A percentile compares a stretch with the other conserved stretches of the same genome.
These are phyloP conservation scores for Lactarius sp. DNA, from an alignment of 768 basidiomycete genomes.

Conservation along the genomic window DNA sequence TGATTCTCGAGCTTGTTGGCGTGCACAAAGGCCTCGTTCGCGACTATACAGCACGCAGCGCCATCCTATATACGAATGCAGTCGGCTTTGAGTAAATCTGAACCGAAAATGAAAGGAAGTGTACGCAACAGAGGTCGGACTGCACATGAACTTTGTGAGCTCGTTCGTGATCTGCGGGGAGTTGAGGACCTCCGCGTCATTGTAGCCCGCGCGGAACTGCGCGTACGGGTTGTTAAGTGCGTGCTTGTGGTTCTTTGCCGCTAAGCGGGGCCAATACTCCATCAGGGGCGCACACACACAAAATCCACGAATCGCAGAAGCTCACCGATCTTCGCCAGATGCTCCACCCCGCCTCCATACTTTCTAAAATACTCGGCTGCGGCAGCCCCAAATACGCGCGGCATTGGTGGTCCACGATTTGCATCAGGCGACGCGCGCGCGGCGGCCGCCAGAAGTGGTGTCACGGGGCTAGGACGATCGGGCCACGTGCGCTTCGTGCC, in stretches of 20 bases:
- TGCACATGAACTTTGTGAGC: conserved; percentile 82
- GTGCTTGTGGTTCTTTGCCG: conserved; percentile 81
- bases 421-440: conserved; percentile 48
- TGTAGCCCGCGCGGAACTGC: conserved; percentile 79
- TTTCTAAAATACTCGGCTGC: conserved; percentile 72
- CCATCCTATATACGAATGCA: conserved; percentile 47
- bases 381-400: conserved; percentile 70
- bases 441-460: conserved; percentile 41
- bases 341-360: conserved; percentile 60
- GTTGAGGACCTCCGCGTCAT: conserved; percentile 59
- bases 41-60: conserved; percentile 71
- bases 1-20: conserved; percentile 73
- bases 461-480: conserved; percentile 45
- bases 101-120: background rate
- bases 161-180: conserved; percentile 67
- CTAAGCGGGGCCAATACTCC: conserved; percentile 33
- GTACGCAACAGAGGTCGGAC: conserved; percentile 55
- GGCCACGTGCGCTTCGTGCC: conserved; percentile 53
- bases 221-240: conserved; percentile 81
- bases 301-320: background rate
- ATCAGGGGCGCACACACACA: background rate
- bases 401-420: conserved; percentile 66
- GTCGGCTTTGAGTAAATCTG: background rate
- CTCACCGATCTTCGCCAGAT: conserved; percentile 74
- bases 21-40: conserved; percentile 74